These are phyloP conservation scores for Debaryomyces coudertii DNA, from an alignment of 1,139 yeast species.

Conservation along the genomic window DNA sequence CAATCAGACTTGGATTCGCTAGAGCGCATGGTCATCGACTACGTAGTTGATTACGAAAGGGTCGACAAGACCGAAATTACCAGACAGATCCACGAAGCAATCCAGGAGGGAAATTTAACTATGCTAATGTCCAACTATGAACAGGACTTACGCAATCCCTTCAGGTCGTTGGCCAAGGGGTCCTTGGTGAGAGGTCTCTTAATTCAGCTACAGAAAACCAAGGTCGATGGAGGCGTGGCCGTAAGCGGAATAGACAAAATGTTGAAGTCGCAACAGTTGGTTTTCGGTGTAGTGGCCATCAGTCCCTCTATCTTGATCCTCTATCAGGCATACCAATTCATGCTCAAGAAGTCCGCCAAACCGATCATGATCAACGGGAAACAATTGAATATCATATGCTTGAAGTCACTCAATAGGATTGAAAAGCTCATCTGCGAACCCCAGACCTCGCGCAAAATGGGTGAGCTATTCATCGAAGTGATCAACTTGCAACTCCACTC, in stretches of 20 bases:
- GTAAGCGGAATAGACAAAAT: constrained; percentile 88
- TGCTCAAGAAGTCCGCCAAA: constrained; percentile 30
- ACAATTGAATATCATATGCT: constrained; percentile 45
- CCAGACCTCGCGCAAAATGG: constrained; percentile 33
- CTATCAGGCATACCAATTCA: constrained; percentile 38
- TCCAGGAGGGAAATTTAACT: constrained; percentile 74
- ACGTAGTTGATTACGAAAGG: constrained; percentile 52
- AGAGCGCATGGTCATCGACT: constrained; percentile 85
- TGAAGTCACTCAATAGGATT: constrained; percentile 57
- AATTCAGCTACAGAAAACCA: constrained; percentile 91
- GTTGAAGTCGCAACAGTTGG: constrained; percentile 86
- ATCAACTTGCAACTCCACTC: constrained; percentile 57
- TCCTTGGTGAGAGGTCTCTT: constrained; percentile 73
- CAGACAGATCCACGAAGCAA: constrained; percentile 42
- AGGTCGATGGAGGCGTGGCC: constrained; percentile 92
- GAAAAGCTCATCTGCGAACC: constrained; percentile 51
- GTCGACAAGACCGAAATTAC: constrained; percentile 20
- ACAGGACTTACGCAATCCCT: constrained; percentile 68
- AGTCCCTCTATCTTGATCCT: constrained; percentile 75
- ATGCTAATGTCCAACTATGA: constrained; percentile 82
- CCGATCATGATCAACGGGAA: constrained; percentile 45
- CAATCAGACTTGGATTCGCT: constrained; percentile 77
- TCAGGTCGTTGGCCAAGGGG: constrained; percentile 66
- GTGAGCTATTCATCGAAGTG: constrained; percentile 60
- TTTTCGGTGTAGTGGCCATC: constrained; percentile 87